These are phyloP conservation scores for Protomyces arabidopsidicola DNA, from an alignment of 1,139 yeast genomes.

Conservation along the genomic window DNA sequence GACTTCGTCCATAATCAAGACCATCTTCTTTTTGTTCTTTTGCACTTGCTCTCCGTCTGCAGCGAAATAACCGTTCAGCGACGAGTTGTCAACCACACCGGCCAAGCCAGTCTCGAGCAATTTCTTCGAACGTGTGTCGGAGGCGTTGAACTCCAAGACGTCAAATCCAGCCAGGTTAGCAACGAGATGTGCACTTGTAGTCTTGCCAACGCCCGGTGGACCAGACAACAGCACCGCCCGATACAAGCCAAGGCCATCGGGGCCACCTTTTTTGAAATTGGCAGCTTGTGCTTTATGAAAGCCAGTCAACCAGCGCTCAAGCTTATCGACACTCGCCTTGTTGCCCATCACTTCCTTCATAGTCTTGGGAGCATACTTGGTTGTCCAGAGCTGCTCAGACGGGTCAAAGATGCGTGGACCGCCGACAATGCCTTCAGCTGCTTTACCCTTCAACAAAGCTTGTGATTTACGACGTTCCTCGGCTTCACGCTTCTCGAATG, in stretches of 20 bases:
- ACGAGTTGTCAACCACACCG: conserved; percentile 70
- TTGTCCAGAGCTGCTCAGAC: conserved; percentile 65
- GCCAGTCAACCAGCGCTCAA: conserved; percentile 67
- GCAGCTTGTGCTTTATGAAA: conserved; percentile 58
- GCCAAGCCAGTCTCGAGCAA: conserved; percentile 45
- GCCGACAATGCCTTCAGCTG: conserved; percentile 41
- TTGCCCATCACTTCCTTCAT: conserved; percentile 84
- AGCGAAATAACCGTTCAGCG: conserved; percentile 72
- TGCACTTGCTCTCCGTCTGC: conserved; percentile 39
- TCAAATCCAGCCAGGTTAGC: conserved; percentile 77
- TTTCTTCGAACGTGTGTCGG: conserved; percentile 84
- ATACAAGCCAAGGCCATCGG: conserved; percentile 55
- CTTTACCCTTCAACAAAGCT: conserved; percentile 31
- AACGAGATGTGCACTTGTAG: conserved; percentile 81
- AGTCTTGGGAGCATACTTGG: conserved; percentile 79
- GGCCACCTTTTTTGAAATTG: conserved; percentile 55
- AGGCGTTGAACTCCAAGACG: conserved; percentile 83
- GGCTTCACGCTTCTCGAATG: conserved; percentile 37
- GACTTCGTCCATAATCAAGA: conserved; percentile 95
- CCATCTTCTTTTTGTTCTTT: conserved; percentile 52
- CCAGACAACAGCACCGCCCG: conserved; percentile 87
- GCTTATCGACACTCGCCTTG: conserved; percentile 63
- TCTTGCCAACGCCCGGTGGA: conserved; percentile 96
- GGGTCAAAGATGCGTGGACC: conserved; percentile 34
- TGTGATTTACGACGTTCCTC: conserved; percentile 9